Evolutionary conservation across 2,329 filamentous ascomycete genomes (phyloP).

Genomic region (Zymoseptoria passerinii): DNA sequence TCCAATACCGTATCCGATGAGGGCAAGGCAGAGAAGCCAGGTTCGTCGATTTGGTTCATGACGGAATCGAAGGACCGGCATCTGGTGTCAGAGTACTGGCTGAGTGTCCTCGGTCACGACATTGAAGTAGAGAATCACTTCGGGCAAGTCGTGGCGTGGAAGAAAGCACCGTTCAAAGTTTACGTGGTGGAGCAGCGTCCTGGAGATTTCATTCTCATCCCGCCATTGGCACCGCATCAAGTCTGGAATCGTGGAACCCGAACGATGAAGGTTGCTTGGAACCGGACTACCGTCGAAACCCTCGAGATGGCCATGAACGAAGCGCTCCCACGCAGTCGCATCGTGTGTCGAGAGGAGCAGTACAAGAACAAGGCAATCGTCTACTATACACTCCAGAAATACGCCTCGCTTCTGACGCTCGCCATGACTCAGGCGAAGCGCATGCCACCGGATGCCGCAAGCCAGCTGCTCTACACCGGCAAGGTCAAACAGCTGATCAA

Average conservation of each 20-base stretch:
- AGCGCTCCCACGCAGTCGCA: constrained; percentile 75
- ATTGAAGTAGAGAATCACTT: constrained; percentile 97
- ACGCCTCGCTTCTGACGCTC: constrained; percentile 52
- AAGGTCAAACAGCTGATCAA: constrained; percentile 63
- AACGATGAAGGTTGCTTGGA: constrained; percentile 98
- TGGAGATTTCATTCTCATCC: constrained; percentile 89
- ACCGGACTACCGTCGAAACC: constrained; percentile 86
- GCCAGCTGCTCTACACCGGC: constrained; percentile 30
- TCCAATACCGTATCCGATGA: constrained; percentile 57
- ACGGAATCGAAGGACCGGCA: constrained; percentile 89
- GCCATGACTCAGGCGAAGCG: constrained; percentile 44
- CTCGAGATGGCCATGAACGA: constrained; percentile 78
- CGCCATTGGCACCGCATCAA: constrained; percentile 87
- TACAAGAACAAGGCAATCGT: constrained; percentile 98
- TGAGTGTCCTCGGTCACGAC: constrained; percentile 87
- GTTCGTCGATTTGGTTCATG: constrained; percentile 98
- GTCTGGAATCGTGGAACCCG: constrained; percentile 96
- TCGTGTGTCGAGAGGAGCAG: constrained; percentile 94
- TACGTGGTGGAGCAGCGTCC: constrained; percentile 85
- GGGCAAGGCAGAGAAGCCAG: constrained; percentile 63
- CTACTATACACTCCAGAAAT: constrained; percentile 78
- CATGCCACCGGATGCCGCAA: constrained; percentile 28
- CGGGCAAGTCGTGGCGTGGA: constrained; percentile 91
- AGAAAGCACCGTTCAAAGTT: constrained; percentile 83
- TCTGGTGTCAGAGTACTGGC: constrained; percentile 84